These are phyloP conservation scores for Saksenaea vasiformis DNA, from an alignment of 371 early-diverging fungal genomes.

Conservation along the genomic window DNA sequence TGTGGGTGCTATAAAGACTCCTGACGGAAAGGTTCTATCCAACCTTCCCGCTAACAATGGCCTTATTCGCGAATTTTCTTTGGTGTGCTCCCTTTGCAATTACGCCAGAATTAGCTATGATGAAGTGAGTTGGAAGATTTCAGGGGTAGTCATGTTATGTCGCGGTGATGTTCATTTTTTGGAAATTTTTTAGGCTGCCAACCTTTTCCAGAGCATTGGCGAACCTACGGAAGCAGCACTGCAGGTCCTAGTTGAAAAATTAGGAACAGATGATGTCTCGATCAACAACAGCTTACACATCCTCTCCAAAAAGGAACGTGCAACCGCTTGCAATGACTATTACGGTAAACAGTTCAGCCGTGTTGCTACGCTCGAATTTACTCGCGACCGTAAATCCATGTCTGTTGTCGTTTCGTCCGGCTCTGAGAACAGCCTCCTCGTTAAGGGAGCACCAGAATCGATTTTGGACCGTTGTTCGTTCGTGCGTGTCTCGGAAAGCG, in stretches of 20 bases:
- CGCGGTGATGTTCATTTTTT: background rate
- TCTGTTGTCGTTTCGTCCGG: conserved; percentile 71
- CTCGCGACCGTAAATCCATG: conserved; percentile 97
- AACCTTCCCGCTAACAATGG: conserved; percentile 53
- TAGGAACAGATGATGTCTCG: conserved; percentile 71
- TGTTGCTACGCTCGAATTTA: conserved; percentile 86
- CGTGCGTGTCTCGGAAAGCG: conserved; percentile 56
- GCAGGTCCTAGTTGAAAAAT: conserved; percentile 90
- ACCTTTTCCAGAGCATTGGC: conserved; percentile 75
- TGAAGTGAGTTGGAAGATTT: conserved; percentile 31
- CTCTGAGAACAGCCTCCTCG: conserved; percentile 54
- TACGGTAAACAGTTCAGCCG: conserved; percentile 55
- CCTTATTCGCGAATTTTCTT: conserved; percentile 71
- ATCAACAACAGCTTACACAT: conserved; percentile 61
- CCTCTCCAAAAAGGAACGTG: conserved; percentile 58
- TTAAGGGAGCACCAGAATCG: conserved; percentile 94
- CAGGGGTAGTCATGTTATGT: background rate
- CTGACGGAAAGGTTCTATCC: conserved; percentile 48
- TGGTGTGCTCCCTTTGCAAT: conserved; percentile 91
- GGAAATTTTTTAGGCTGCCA: conserved; percentile 31
- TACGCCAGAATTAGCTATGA: conserved; percentile 85
- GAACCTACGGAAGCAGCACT: conserved; percentile 99
- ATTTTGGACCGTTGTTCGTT: conserved; percentile 86
- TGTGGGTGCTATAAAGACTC: conserved; percentile 62
- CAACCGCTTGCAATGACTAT: conserved; percentile 64